Percentiles rank a stretch among this genome's conserved stretches.
phyloP scores from a whole-genome alignment of 2,329 filamentous ascomycete species.

The Verticillium isaacii region DNA sequence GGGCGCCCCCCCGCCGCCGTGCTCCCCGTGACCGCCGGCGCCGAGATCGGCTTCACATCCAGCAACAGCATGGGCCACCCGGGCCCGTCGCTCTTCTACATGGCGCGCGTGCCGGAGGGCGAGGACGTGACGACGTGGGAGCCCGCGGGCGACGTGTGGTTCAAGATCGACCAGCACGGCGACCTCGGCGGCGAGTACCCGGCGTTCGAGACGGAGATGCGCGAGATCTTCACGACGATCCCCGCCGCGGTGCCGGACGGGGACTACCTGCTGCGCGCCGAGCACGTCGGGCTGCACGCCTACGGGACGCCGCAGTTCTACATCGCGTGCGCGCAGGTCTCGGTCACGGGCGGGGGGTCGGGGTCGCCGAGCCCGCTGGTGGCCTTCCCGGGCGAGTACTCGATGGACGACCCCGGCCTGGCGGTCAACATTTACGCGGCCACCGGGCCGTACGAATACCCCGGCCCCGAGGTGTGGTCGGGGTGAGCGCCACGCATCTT shows the following conservation, averaged over 20 bases:
- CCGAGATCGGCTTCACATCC: slow-evolving; percentile 24
- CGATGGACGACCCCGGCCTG: slow-evolving; percentile 25
- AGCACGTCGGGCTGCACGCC: slow-evolving; percentile 26
- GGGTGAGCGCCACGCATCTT: neutral
- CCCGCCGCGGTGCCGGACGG: slow-evolving; percentile 14
- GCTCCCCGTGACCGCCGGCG: slow-evolving; percentile 1
- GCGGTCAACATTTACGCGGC: slow-evolving; percentile 25
- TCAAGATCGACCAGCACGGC: slow-evolving; percentile 16
- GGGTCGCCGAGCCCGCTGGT: slow-evolving; percentile 23
- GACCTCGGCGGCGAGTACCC: neutral
- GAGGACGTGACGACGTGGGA: slow-evolving; percentile 25
- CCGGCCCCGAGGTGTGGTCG: slow-evolving; percentile 1
- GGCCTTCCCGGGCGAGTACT: slow-evolving; percentile 26
- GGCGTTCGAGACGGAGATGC: slow-evolving; percentile 1
- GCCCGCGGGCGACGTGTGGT: slow-evolving; percentile 25
- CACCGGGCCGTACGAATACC: neutral
- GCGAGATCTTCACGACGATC: slow-evolving; percentile 10
- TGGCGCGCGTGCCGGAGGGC: slow-evolving; percentile 22
- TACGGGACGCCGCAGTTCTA: slow-evolving; percentile 27
- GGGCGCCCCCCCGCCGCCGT: slow-evolving; percentile 15
- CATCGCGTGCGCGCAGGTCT: slow-evolving; percentile 17
- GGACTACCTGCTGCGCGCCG: slow-evolving; percentile 21
- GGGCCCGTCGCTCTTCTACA: slow-evolving; percentile 27
- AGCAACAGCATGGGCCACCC: slow-evolving; percentile 31
- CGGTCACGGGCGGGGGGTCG: slow-evolving; percentile 17